These are phyloP conservation scores for Aureococcus anophagefferens DNA, from an alignment of 108 stramenopile genomes.

Conservation along the genomic window DNA sequence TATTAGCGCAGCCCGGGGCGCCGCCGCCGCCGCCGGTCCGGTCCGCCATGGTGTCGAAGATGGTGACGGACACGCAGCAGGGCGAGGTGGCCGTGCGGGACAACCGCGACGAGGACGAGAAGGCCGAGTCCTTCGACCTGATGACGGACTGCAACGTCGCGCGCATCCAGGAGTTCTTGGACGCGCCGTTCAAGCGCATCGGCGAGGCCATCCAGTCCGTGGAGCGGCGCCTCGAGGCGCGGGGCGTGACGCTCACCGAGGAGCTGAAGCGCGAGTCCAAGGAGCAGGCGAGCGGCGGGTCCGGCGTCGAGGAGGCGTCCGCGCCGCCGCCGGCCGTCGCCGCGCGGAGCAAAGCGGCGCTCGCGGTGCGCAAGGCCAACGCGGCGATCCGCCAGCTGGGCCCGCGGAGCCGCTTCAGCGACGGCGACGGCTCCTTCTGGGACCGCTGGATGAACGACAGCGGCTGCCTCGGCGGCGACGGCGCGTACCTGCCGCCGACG, in stretches of 20 bases:
- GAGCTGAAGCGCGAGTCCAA: neutral
- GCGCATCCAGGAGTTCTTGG: neutral
- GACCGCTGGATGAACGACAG: constrained; percentile 4
- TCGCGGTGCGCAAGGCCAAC: neutral
- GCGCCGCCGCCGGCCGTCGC: too few species aligned
- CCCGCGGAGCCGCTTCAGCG: constrained; percentile 3
- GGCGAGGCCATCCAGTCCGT: neutral
- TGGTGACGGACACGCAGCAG: too few species aligned
- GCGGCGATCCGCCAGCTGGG: neutral
- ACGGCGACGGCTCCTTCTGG: constrained; percentile 17
- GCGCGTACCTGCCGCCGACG: neutral
- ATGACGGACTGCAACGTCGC: neutral
- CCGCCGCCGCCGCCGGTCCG: too few species aligned
- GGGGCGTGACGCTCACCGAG: neutral
- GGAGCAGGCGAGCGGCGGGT: too few species aligned
- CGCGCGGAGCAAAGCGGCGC: too few species aligned
- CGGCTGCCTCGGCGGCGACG: neutral
- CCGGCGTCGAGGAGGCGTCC: too few species aligned
- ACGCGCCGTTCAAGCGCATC: neutral
- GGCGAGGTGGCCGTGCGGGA: too few species aligned
- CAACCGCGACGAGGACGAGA: too few species aligned
- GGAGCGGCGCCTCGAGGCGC: neutral
- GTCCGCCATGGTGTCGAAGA: too few species aligned
- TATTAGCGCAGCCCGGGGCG: too few species aligned
- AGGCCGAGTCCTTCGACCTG: neutral